Base-by-base conservation (phyloP, 129 eudicot species). In the Artemisia annua region DNA sequence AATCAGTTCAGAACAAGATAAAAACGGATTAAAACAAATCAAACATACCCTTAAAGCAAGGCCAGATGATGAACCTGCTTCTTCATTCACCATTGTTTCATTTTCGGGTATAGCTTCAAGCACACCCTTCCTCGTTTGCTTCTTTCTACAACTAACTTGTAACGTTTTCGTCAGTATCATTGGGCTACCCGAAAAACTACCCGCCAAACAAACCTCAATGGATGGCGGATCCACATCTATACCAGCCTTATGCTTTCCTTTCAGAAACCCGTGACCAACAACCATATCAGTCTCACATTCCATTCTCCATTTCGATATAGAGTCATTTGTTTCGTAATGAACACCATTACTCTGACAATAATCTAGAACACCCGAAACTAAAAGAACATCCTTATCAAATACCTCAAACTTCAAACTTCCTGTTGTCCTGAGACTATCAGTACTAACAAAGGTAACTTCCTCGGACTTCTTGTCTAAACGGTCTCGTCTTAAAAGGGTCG, bases 321-420 rank as follows among this genome's bases (percentile, higher is more conserved):
- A 78, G 14, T 54, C 75, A 14, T 53, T 78, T 16, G 84, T 78
- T 30, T 89, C 86, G 46, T 82, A 87, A 22, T 62, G 62, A 60
- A 26, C 67, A 32, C 91, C 96, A 67, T 80, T 83, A 76, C 87
- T 73, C 66, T 66, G 67, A 70, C 83, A 63, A 62, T 83, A 62
- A 52, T 89, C 89, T 62, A 92, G 52, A 15, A 75, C 76, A 26
- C 98, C 98, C 5, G 85, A 81, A 24, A 92, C 80, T 12, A 92
- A 59, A 22, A 89, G 82, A 53, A 78, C 80, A 35, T 87, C 90
- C 57, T 83, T 81, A 73, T 85, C 81, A 11, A 85, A 85, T 48
- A 92, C 98, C 88, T 92, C 96, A 60, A 89, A 92, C 68, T 83
- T 92, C 55, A 85, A 78, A 71, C 91, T 87, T 32, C 97, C 96